Evolutionary conservation across 352 stramenopile species (phyloP).

Genomic region (Phytophthora sojae): DNA sequence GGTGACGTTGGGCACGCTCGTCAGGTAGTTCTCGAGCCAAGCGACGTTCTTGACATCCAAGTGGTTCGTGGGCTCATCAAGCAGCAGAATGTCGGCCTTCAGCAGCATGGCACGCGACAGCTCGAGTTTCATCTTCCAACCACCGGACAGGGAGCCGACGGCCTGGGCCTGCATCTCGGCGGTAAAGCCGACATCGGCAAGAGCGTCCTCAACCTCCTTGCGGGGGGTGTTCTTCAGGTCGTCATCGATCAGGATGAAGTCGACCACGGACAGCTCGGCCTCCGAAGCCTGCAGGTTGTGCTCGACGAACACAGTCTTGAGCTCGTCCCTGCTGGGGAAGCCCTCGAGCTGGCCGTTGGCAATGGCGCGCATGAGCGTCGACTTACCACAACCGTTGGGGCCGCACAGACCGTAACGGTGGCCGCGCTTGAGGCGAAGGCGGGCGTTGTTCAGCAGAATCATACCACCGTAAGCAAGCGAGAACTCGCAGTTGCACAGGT

Average conservation of each 20-base stretch:
- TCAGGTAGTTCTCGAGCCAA: slow-evolving; percentile 94
- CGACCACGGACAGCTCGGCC: slow-evolving; percentile 82
- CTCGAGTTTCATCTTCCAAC: slow-evolving; percentile 96
- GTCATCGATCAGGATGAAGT: slow-evolving; percentile 89
- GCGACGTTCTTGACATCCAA: slow-evolving; percentile 94
- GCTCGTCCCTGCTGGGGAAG: slow-evolving; percentile 95
- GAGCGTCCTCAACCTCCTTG: slow-evolving; percentile 92
- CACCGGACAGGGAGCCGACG: slow-evolving; percentile 94
- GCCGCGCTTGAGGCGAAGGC: slow-evolving; percentile 91
- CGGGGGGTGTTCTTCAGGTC: slow-evolving; percentile 92
- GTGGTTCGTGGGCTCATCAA: slow-evolving; percentile 97
- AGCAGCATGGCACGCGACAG: slow-evolving; percentile 95
- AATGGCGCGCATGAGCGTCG: slow-evolving; percentile 97
- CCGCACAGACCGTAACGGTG: slow-evolving; percentile 96
- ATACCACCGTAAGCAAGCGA: slow-evolving; percentile 96
- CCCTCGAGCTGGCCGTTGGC: slow-evolving; percentile 96
- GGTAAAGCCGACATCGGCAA: slow-evolving; percentile 94
- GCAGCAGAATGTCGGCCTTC: slow-evolving; percentile 96
- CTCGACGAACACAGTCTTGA: slow-evolving; percentile 97
- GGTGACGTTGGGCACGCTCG: slow-evolving; percentile 89
- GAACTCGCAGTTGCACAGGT: slow-evolving; percentile 99
- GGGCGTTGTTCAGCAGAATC: slow-evolving; percentile 92
- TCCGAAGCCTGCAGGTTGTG: slow-evolving; percentile 96
- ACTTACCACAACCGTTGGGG: slow-evolving; percentile 94
- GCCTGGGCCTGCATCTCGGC: slow-evolving; percentile 92